Percentiles rank a stretch among this genome's conserved stretches.
Evolutionary conservation across 1,139 yeast genomes (phyloP).

Genomic region (Saccharomyces pastorianus): DNA sequence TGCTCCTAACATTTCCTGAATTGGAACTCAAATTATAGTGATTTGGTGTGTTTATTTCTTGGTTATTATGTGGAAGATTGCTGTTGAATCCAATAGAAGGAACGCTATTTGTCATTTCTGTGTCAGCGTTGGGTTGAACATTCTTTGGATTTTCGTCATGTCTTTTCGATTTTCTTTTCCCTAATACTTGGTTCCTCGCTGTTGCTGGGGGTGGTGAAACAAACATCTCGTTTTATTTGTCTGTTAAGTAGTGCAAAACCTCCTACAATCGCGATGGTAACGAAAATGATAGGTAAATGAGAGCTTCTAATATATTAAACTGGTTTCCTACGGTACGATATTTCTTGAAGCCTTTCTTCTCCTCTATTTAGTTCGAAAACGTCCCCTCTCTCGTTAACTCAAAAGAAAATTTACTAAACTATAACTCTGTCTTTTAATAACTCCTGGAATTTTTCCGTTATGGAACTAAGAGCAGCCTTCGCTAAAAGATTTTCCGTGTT

Average conservation of each 20-base stretch:
- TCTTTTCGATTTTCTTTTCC: constrained; percentile 15
- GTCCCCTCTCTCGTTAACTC: not conserved
- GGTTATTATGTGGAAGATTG: not conserved
- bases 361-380: not conserved
- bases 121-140: not conserved
- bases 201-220: constrained; percentile 31
- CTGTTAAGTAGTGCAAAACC: not conserved
- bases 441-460: not conserved
- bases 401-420: not conserved
- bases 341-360: not conserved
- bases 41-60: not conserved
- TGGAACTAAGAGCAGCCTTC: not conserved
- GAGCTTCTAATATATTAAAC: not conserved
- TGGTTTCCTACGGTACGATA: not conserved
- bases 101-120: not conserved
- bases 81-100: not conserved
- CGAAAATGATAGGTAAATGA: not conserved
- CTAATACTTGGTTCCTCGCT: constrained; percentile 18
- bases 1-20: constrained; percentile 6
- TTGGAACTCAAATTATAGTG: not conserved
- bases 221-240: constrained; percentile 16
- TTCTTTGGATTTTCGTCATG: constrained; percentile 3
- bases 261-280: not conserved
- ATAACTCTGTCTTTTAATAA: not conserved
- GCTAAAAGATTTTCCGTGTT: not conserved